Evolutionary conservation across 2,329 filamentous ascomycete species (phyloP).

Genomic region (Alternaria longipes): DNA sequence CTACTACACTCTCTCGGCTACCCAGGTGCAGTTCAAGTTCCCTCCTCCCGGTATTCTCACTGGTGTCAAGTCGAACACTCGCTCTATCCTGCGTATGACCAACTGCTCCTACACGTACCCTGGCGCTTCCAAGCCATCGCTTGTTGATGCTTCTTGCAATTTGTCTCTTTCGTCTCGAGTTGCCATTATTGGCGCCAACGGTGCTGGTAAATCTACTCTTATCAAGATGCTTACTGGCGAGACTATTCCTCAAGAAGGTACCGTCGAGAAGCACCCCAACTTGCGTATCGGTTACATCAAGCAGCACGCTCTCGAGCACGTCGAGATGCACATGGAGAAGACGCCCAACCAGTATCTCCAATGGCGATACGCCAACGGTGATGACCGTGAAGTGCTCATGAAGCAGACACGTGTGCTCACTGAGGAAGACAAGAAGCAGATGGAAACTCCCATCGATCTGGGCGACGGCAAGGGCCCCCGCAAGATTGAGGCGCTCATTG

Average conservation of each 20-base stretch:
- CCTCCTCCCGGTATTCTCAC: constrained; percentile 92
- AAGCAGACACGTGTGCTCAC: constrained; percentile 96
- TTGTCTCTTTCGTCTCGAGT: constrained; percentile 90
- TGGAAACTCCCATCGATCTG: constrained; percentile 89
- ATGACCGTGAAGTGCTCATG: constrained; percentile 95
- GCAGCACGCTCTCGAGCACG: constrained; percentile 98
- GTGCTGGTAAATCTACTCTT: constrained; percentile 96
- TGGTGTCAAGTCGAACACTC: constrained; percentile 93
- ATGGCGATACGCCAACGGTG: constrained; percentile 97
- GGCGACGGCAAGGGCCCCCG: constrained; percentile 80
- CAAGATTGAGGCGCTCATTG: constrained; percentile 87
- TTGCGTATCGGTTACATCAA: constrained; percentile 99
- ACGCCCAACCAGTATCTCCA: constrained; percentile 98
- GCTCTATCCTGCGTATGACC: constrained; percentile 93
- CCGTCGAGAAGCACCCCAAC: constrained; percentile 98
- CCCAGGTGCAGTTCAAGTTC: constrained; percentile 96
- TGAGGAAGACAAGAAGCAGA: constrained; percentile 83
- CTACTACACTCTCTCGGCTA: constrained; percentile 94
- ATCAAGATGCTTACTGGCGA: constrained; percentile 98
- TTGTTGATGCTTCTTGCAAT: constrained; percentile 85
- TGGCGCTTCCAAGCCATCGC: constrained; percentile 85
- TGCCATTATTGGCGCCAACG: constrained; percentile 96
- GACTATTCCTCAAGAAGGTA: constrained; percentile 80
- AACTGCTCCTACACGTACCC: constrained; percentile 95
- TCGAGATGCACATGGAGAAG: constrained; percentile 99